Percentiles rank a stretch among this genome's conserved stretches.
These are phyloP conservation scores for Gentiana dahurica DNA, from an alignment of 257 asterid species.

Conservation along the genomic window DNA sequence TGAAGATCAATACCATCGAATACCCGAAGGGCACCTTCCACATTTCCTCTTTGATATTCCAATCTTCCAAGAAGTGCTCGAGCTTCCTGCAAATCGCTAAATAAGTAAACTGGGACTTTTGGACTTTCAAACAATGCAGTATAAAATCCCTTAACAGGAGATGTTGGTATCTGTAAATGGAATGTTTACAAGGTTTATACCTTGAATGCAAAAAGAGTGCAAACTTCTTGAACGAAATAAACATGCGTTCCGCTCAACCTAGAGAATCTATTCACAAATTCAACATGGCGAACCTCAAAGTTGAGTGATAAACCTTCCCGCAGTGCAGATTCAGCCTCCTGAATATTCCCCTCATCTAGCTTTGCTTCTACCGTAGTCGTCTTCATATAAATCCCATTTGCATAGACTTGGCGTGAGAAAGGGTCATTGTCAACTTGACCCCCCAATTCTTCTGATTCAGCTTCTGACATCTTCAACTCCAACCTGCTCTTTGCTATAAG, in stretches of 20 bases:
- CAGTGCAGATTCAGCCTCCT: conserved; percentile 94
- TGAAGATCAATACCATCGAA: conserved; percentile 96
- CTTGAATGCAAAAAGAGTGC: too few species aligned
- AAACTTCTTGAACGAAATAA: too few species aligned
- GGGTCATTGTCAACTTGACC: conserved; percentile 37
- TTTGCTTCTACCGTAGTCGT: conserved; percentile 72
- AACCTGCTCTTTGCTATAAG: conserved; percentile 20
- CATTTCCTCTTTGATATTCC: conserved; percentile 96
- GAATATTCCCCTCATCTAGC: conserved; percentile 89
- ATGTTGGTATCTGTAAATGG: too few species aligned
- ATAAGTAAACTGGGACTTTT: too few species aligned
- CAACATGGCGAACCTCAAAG: conserved; percentile 59
- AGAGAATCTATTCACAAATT: too few species aligned
- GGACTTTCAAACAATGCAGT: too few species aligned
- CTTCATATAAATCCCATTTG: conserved; percentile 73
- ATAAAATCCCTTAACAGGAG: too few species aligned
- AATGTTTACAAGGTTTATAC: too few species aligned
- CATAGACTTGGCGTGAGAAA: conserved; percentile 51
- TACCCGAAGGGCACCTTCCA: conserved; percentile 91
- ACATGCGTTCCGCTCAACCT: too few species aligned
- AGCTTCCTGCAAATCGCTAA: conserved; percentile 59
- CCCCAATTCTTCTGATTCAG: conserved; percentile 34
- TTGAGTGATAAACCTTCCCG: conserved; percentile 88
- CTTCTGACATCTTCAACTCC: conserved; percentile 56
- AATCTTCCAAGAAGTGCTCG: conserved; percentile 96